These are phyloP conservation scores for Limnanthes douglasii DNA, from an alignment of 345 rosid genomes.

Conservation along the genomic window DNA sequence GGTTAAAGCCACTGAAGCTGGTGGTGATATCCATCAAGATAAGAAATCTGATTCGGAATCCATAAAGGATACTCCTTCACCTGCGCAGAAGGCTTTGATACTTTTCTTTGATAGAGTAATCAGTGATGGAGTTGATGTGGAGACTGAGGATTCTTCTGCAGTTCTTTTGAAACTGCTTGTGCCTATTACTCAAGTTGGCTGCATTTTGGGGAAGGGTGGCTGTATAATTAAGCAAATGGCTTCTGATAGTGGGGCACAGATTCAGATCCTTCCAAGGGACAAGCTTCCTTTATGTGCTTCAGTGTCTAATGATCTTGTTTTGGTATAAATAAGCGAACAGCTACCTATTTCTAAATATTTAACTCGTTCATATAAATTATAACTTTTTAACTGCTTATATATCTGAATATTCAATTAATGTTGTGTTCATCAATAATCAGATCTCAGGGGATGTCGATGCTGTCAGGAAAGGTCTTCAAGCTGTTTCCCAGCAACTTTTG, in stretches of 20 bases:
- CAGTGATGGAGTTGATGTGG: constrained; percentile 23
- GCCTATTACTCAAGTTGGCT: constrained; percentile 43
- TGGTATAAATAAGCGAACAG: constrained; percentile 16
- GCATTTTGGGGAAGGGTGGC: constrained; percentile 60
- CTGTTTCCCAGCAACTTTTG: constrained; percentile 40
- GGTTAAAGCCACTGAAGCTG: constrained; percentile 7
- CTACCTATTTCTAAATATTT: neutral
- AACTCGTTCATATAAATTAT: neutral
- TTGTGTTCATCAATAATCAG: constrained; percentile 13
- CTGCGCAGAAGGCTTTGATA: constrained; percentile 39
- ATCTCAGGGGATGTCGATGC: constrained; percentile 44
- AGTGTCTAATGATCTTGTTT: constrained; percentile 43
- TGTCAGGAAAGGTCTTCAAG: constrained; percentile 46
- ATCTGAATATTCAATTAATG: neutral
- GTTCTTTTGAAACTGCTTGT: constrained; percentile 39
- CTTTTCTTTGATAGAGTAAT: constrained; percentile 42
- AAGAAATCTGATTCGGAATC: constrained; percentile 16
- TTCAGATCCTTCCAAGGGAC: constrained; percentile 53
- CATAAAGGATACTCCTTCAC: constrained; percentile 17
- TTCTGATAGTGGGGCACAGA: constrained; percentile 50
- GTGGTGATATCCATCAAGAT: constrained; percentile 10
- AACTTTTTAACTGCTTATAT: neutral
- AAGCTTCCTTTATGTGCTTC: constrained; percentile 39
- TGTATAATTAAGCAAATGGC: constrained; percentile 43
- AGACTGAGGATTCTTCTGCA: constrained; percentile 15